Evolutionary conservation across 2,329 filamentous ascomycete species (phyloP).

Genomic region (Xylariales sp.): DNA sequence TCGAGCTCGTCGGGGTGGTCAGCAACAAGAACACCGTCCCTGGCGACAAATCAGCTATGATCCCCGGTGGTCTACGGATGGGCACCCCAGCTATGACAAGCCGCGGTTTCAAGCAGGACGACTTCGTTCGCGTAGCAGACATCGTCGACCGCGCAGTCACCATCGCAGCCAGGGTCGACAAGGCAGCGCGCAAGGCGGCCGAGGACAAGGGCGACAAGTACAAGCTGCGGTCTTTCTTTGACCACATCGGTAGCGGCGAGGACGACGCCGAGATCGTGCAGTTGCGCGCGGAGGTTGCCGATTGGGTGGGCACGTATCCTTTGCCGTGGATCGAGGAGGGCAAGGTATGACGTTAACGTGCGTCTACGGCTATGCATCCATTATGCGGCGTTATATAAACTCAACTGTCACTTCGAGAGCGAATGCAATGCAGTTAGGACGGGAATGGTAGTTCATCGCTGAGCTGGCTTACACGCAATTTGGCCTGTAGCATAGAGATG

Average conservation of each 20-base stretch:
- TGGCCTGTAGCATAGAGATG: too few species aligned
- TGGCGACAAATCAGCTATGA: constrained; percentile 87
- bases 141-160: constrained; percentile 80
- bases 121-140: constrained; percentile 82
- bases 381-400: too few species aligned
- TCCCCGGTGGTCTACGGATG: constrained; percentile 88
- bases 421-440: too few species aligned
- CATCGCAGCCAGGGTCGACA: constrained; percentile 73
- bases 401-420: too few species aligned
- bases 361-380: too few species aligned
- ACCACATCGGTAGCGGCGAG: constrained; percentile 64
- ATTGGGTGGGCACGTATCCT: constrained; percentile 72
- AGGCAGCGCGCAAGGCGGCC: constrained; percentile 63
- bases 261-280: constrained; percentile 67
- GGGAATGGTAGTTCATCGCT: too few species aligned
- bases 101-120: constrained; percentile 81
- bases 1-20: constrained; percentile 92
- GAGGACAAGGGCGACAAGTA: constrained; percentile 64
- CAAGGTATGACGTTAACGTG: constrained; percentile 23
- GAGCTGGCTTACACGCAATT: too few species aligned
- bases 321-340: constrained; percentile 56
- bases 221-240: constrained; percentile 62
- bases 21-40: constrained; percentile 99
- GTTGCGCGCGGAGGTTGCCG: constrained; percentile 68
- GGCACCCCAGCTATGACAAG: constrained; percentile 98